These are phyloP conservation scores for Tardiomyces digboiensis DNA, from an alignment of 1,139 yeast genomes.

Conservation along the genomic window DNA sequence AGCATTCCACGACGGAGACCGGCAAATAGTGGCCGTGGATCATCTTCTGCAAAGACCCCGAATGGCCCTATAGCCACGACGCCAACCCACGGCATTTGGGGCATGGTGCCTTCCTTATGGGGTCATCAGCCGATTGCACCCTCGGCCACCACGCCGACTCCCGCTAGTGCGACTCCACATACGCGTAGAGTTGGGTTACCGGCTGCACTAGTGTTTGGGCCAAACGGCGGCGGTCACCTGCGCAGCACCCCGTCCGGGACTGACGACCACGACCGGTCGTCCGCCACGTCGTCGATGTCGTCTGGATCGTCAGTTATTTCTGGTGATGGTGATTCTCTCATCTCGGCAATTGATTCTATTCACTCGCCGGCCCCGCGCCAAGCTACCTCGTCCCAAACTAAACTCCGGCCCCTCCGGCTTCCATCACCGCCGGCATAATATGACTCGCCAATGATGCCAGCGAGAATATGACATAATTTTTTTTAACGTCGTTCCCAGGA, in stretches of 20 bases:
- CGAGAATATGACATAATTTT: no score
- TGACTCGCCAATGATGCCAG: no score
- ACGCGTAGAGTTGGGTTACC: no score
- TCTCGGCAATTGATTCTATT: background rate
- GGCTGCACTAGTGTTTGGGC: no score
- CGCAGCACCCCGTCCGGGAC: background rate
- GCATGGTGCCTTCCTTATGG: background rate
- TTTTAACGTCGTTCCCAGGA: no score
- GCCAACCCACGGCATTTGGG: background rate
- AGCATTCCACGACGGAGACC: background rate
- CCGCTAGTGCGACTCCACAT: no score
- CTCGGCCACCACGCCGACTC: no score
- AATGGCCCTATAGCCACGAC: background rate
- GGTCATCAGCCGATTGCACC: no score
- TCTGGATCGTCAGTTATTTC: background rate
- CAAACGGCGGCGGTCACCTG: no score
- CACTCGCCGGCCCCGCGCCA: background rate
- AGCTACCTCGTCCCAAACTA: background rate
- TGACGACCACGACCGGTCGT: background rate
- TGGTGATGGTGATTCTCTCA: background rate
- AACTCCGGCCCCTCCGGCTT: background rate
- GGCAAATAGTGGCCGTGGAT: background rate
- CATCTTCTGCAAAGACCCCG: background rate
- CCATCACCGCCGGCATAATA: background rate
- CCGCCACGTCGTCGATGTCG: background rate